A percentile compares a stretch with the other conserved stretches of the same genome.
Evolutionary conservation across 2,329 filamentous ascomycete genomes (phyloP).

Genomic region (Phialophora chinensis): DNA sequence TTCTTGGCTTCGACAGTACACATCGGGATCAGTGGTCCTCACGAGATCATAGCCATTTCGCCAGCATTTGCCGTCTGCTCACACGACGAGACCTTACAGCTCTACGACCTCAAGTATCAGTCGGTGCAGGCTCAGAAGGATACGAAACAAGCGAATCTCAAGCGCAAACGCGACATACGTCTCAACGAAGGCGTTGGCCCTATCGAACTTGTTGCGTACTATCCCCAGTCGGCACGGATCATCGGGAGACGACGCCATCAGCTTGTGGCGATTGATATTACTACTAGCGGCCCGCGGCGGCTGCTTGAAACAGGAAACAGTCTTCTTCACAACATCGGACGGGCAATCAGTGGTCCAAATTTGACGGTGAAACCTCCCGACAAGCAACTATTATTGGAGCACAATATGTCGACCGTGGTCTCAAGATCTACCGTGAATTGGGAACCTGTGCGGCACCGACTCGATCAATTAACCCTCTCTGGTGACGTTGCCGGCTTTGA

Average conservation of each 20-base stretch:
- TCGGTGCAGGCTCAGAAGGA: slow-evolving; percentile 53
- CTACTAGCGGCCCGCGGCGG: slow-evolving; percentile 37
- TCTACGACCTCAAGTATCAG: slow-evolving; percentile 56
- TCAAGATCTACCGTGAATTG: slow-evolving; percentile 15
- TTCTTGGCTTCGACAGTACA: slow-evolving; percentile 17
- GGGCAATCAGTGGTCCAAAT: slow-evolving; percentile 16
- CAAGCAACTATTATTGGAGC: slow-evolving; percentile 6
- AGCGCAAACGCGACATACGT: slow-evolving; percentile 34
- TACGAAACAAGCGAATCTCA: slow-evolving; percentile 39
- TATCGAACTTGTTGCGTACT: slow-evolving; percentile 51
- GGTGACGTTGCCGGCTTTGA: slow-evolving; percentile 35
- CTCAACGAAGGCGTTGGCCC: slow-evolving; percentile 38
- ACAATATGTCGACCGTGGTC: slow-evolving; percentile 39
- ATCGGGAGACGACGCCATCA: slow-evolving; percentile 50
- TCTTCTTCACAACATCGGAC: slow-evolving; percentile 36
- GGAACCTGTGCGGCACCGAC: slow-evolving; percentile 43
- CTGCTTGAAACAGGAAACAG: slow-evolving; percentile 28
- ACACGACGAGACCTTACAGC: slow-evolving; percentile 49
- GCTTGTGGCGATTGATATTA: slow-evolving; percentile 54
- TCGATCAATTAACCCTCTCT: slow-evolving; percentile 30
- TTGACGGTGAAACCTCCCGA: not conserved
- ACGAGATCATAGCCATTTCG: slow-evolving; percentile 31
- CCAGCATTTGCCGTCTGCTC: slow-evolving; percentile 47
- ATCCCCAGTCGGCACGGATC: slow-evolving; percentile 51
- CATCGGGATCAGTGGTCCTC: slow-evolving; percentile 14